Base-by-base conservation (phyloP, 1,284 basidiomycete species). In the Volvariella surrecta region DNA sequence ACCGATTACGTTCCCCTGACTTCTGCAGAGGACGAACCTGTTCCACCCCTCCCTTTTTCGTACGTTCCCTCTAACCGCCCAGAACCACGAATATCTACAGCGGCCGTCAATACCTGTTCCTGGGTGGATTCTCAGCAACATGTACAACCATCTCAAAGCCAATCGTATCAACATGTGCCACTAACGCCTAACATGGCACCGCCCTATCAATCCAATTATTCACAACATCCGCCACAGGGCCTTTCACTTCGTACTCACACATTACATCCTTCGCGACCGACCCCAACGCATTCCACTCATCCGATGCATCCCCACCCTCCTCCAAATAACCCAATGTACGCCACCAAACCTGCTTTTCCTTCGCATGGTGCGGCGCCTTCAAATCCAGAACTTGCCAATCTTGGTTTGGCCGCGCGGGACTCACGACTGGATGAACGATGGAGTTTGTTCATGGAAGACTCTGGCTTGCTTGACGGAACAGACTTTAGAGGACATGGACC, bases 381-480 rank as follows among this genome's bases (percentile, higher is more conserved):
- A 44, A 68, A 59, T 37, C 58, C 54, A 34, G 70, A 71, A 32
- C 57, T 79, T 13, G 67, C 69, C 0, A 68, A 73, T 39, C 60
- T 79, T 2, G 76, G 76, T 4, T 52, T 80, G 16, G 71, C 71
- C 1, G 56, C 74, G 4, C 62, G 72, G 13, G 74, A 74, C 50
- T 76, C 76, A 28, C 58, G 72, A 19, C 53, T 79, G 28, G 74
- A 75, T 45, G 73, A 75, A 49, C 60, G 72, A 22, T 79, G 76
- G 78, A 70, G 70, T 40, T 69, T 68, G 18, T 79, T 80, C 47
- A 76, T 79, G 72, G 65, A 68, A 6, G 71, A 75, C 42, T 66
- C 69, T 4, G 70, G 69, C 18, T 53, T 76, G 39, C 48, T 76
- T 48, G 64, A 68, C 22, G 67, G 30, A 46, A 39, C 39, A 11